phyloP scores from a whole-genome alignment of 352 stramenopile genomes.

The Phytophthora litchii region DNA sequence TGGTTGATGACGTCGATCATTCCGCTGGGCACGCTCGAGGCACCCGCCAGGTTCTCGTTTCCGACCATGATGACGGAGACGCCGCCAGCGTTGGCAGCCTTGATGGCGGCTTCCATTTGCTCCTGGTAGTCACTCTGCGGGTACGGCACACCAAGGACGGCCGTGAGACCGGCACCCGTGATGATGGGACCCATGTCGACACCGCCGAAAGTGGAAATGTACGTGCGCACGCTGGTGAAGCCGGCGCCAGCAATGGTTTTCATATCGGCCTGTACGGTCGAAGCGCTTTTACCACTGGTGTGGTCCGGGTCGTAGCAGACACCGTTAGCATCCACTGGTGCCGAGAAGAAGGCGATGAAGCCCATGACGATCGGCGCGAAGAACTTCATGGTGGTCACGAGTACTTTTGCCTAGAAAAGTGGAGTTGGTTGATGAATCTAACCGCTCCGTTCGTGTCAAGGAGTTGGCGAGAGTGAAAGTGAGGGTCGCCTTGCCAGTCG shows the following conservation, averaged over 20 bases:
- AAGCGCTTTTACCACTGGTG: constrained; percentile 39
- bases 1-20: constrained; percentile 59
- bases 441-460: constrained; percentile 15
- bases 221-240: constrained; percentile 71
- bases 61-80: constrained; percentile 70
- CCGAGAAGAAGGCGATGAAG: constrained; percentile 42
- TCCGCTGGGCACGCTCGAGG: constrained; percentile 34
- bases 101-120: constrained; percentile 49
- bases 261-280: constrained; percentile 51
- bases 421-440: constrained; percentile 5
- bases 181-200: constrained; percentile 60
- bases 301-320: constrained; percentile 78
- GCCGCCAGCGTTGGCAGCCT: constrained; percentile 43
- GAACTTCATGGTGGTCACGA: constrained; percentile 46
- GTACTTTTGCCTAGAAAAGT: constrained; percentile 40
- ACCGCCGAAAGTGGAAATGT: constrained; percentile 66
- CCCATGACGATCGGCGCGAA: constrained; percentile 36
- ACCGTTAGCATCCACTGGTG: constrained; percentile 56
- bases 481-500: constrained; percentile 16
- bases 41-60: constrained; percentile 65
- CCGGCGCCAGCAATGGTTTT: constrained; percentile 49
- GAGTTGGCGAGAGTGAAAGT: constrained; percentile 35
- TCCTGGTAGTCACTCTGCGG: constrained; percentile 45
- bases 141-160: constrained; percentile 60
- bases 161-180: constrained; percentile 48